Percentiles rank a stretch among this genome's conserved stretches.
phyloP scores from a whole-genome alignment of 202 grass and related monocot species.

The Cymbopogon flexuosus region DNA sequence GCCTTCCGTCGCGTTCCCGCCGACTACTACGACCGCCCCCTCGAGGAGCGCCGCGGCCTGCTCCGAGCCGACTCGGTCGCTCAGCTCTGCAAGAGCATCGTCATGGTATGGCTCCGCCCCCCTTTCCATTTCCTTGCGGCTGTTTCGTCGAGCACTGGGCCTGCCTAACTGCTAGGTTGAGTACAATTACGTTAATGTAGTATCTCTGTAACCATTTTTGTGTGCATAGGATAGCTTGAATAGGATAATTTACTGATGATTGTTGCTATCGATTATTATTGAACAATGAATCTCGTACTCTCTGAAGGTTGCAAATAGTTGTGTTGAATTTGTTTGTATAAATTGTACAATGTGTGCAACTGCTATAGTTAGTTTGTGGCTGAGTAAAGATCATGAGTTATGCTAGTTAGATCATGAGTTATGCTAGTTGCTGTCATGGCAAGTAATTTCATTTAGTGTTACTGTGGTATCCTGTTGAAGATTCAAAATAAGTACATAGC shows the following conservation, averaged over 20 bases:
- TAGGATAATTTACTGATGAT: not conserved
- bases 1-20: constrained; percentile 60
- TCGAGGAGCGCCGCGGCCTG: constrained; percentile 57
- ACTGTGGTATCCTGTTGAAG: not conserved
- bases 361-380: not conserved
- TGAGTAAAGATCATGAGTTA: not conserved
- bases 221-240: not conserved
- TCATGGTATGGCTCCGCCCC: constrained; percentile 47
- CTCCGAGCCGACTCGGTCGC: constrained; percentile 53
- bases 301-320: not conserved
- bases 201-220: not conserved
- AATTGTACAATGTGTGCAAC: not conserved
- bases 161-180: not conserved
- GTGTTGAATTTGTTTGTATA: not conserved
- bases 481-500: not conserved
- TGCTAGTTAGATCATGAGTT: not conserved
- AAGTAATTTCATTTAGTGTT: not conserved
- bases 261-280: constrained; percentile 6
- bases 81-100: constrained; percentile 94
- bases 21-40: constrained; percentile 74
- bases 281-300: not conserved
- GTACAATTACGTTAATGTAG: not conserved
- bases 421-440: not conserved
- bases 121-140: not conserved
- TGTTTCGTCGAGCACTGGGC: constrained; percentile 48